Evolutionary conservation across 768 basidiomycete genomes (phyloP).

Genomic region (Amanita thiersii): DNA sequence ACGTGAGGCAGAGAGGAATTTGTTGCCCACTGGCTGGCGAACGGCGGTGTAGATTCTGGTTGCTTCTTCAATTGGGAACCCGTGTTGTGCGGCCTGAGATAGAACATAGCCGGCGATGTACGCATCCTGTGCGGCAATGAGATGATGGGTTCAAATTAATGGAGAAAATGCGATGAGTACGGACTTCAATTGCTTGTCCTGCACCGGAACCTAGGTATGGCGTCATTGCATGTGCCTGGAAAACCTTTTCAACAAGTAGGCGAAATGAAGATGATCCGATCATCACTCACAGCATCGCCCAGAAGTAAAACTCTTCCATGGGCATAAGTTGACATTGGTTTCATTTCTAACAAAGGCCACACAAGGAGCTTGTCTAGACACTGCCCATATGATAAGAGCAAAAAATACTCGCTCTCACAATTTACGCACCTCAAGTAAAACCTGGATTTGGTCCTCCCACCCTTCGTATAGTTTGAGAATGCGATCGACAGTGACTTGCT

Average conservation of each 20-base stretch:
- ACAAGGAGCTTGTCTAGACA: conserved; percentile 42
- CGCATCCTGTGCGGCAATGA: neutral
- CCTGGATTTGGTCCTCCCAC: conserved; percentile 39
- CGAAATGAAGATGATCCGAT: neutral
- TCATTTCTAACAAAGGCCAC: conserved; percentile 59
- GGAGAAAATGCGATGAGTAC: neutral
- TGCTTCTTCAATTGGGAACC: neutral
- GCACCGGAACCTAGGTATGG: neutral
- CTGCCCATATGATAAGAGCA: conserved; percentile 22
- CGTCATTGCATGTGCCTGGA: neutral
- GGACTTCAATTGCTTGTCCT: neutral
- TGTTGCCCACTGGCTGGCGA: conserved; percentile 1
- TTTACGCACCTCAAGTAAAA: conserved; percentile 31
- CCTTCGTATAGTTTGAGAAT: conserved; percentile 26
- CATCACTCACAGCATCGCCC: conserved; percentile 38
- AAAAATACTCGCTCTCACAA: neutral
- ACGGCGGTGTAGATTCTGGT: neutral
- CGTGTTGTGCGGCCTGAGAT: neutral
- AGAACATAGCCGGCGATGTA: too few relatives aligned
- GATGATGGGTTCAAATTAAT: neutral
- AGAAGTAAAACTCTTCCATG: conserved; percentile 40
- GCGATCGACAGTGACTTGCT: conserved; percentile 27
- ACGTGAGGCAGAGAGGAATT: neutral
- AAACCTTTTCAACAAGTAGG: neutral
- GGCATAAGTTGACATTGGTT: conserved; percentile 41